Conservation (phyloP, 2,329 filamentous ascomycete genomes). For the Fusarium anguioides region DNA sequence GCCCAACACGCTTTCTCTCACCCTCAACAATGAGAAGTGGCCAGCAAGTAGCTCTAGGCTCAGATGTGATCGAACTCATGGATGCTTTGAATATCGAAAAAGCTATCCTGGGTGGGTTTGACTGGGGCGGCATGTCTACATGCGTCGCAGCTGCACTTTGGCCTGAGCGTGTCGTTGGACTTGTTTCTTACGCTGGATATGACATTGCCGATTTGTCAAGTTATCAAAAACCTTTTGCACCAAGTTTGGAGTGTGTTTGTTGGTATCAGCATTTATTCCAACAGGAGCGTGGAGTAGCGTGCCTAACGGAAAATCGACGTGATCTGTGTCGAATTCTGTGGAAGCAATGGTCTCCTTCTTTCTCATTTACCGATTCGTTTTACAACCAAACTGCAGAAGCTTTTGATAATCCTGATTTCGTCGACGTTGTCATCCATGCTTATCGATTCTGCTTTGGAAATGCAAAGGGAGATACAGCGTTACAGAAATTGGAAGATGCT, state of each 20-base stretch:
- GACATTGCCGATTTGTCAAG: slow-evolving; percentile 4
- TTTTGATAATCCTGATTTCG: slow-evolving; percentile 17
- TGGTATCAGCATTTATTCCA: slow-evolving; percentile 25
- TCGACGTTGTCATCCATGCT: slow-evolving; percentile 11
- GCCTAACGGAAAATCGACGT: background rate
- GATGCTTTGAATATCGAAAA: slow-evolving; percentile 7
- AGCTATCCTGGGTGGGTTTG: background rate
- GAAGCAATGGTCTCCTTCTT: slow-evolving; percentile 15
- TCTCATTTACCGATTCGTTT: slow-evolving; percentile 1
- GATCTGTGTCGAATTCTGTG: slow-evolving; percentile 9
- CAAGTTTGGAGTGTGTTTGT: slow-evolving; percentile 3
- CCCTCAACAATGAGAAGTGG: slow-evolving; percentile 2
- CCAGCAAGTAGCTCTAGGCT: slow-evolving; percentile 6
- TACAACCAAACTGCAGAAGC: slow-evolving; percentile 1
- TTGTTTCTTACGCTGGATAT: slow-evolving; percentile 9
- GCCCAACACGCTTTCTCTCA: slow-evolving; percentile 5
- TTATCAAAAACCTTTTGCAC: background rate
- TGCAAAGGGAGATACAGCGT: background rate
- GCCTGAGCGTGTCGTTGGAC: background rate
- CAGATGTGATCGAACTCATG: slow-evolving; percentile 10
- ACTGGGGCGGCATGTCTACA: slow-evolving; percentile 8
- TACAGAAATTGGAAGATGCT: slow-evolving; percentile 1
- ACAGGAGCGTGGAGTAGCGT: background rate
- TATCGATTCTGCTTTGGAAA: slow-evolving; percentile 17
- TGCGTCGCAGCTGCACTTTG: slow-evolving; percentile 11